Evolutionary conservation across 805 yeast species (phyloP), one percentile per base, ranked within the genome.

Genomic region (Groenewaldozyma salmanticensis): DNA sequence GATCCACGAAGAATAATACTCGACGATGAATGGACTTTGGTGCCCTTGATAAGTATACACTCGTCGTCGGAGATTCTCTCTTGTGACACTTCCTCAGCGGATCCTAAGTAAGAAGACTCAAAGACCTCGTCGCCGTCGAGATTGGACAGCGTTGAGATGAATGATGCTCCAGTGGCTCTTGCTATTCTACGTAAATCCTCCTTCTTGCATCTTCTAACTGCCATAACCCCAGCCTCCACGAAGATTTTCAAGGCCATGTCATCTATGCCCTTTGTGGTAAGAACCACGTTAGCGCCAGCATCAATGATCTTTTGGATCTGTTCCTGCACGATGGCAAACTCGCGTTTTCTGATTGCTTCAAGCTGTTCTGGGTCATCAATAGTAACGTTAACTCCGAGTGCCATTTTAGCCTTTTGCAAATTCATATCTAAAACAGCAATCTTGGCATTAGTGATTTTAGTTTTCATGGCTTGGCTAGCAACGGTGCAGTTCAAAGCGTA

Each of bases 111-210:
- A 41, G 83, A 71, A 2, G 86, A 49, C 63, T 87, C 96, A 58
- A 84, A 88, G 21, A 85, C 81, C 65, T 87, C 96, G 43, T 88
- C 96, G 51, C 96, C 96, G 63, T 92, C 97, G 62, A 94, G 72
- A 58, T 92, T 92, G 42, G 95, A 81, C 77, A 92, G 75, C 50
- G 83, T 80, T 41, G 83, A 70, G 38, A 94, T 71, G 55, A 92
- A 68, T 3, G 95, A 84, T 31, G 96, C 99, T 45, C 99, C 99
- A 1, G 97, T 87, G 35, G 98, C 97, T 57, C 95, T 75, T 4
- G 98, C 97, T 52, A 92, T 90, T 68, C 98, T 79, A 60, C 95
- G 77, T 54, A 92, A 72, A 64, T 92, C 99, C 65, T 92, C 98
- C 60, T 86, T 87, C 65, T 86, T 86, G 71, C 96, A 87, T 53